Conservation (phyloP, 805 yeast genomes). For the Suhomyces sp. region DNA sequence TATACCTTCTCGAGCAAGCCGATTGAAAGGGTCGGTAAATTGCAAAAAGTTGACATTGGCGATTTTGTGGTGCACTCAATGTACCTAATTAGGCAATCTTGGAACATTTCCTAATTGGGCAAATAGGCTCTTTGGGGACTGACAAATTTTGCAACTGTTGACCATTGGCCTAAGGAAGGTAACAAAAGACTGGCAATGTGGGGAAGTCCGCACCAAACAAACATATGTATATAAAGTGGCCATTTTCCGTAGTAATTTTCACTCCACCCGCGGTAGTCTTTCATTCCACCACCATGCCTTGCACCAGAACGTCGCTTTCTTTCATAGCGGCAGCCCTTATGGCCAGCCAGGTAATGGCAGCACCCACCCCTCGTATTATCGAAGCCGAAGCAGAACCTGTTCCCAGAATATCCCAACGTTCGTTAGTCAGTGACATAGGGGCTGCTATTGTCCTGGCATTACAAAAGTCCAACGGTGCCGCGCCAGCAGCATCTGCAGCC, state of each 20-base stretch:
- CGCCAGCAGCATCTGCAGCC: constrained; percentile 11
- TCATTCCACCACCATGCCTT: background rate
- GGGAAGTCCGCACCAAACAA: background rate
- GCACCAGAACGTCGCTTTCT: background rate
- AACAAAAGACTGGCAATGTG: background rate
- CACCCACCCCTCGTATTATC: background rate
- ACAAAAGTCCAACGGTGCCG: constrained; percentile 3
- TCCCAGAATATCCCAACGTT: background rate
- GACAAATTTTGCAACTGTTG: background rate
- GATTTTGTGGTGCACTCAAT: background rate
- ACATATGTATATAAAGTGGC: background rate
- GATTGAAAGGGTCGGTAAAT: background rate
- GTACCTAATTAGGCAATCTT: background rate
- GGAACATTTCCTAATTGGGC: constrained; percentile 4
- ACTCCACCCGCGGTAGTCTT: background rate
- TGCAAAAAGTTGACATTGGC: background rate
- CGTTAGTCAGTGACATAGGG: background rate
- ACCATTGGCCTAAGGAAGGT: background rate
- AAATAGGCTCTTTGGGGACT: background rate
- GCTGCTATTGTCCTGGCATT: background rate
- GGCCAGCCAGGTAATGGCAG: constrained; percentile 1
- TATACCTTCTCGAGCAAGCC: background rate
- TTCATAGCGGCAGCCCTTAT: background rate
- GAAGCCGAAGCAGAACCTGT: background rate
- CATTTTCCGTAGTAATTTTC: background rate